These are phyloP conservation scores for Paxillus rubicundulus DNA, from an alignment of 768 basidiomycete genomes.

Conservation along the genomic window DNA sequence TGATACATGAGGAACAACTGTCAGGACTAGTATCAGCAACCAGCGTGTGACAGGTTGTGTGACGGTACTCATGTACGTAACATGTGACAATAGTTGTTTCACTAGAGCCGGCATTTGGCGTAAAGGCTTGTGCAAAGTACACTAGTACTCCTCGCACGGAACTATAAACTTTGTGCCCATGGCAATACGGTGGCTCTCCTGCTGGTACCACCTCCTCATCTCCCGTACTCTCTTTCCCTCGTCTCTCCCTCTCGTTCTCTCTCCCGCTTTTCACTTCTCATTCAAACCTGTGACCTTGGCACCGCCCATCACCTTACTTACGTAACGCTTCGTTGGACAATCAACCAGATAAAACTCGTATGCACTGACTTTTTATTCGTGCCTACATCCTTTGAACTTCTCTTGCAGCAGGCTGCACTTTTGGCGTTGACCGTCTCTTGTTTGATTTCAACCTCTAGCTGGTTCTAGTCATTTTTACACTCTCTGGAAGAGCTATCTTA, in stretches of 20 bases:
- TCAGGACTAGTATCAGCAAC: too few species aligned
- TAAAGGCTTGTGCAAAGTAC: too few species aligned
- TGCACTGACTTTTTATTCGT: not conserved
- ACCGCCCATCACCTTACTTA: not conserved
- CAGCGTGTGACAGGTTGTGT: not conserved
- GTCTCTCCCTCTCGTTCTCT: not conserved
- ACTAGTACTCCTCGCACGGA: not conserved
- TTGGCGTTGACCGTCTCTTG: conserved; percentile 70
- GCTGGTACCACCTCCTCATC: too few species aligned
- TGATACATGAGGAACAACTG: too few species aligned
- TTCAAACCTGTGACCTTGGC: too few species aligned
- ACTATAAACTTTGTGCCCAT: conserved; percentile 17
- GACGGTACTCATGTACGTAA: not conserved
- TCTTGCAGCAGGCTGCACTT: conserved; percentile 42
- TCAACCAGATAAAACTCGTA: not conserved
- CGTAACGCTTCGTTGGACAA: too few species aligned
- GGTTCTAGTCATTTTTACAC: conserved; percentile 41
- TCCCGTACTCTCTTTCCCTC: not conserved
- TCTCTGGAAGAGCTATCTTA: conserved; percentile 50
- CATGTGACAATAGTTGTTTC: too few species aligned
- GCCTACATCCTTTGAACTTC: not conserved
- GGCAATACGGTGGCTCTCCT: conserved; percentile 9
- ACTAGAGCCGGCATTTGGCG: too few species aligned
- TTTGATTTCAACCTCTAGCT: conserved; percentile 37
- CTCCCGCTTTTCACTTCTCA: not conserved